Base-by-base conservation (phyloP, 1,284 basidiomycete genomes). In the Schizophyllum amplum region DNA sequence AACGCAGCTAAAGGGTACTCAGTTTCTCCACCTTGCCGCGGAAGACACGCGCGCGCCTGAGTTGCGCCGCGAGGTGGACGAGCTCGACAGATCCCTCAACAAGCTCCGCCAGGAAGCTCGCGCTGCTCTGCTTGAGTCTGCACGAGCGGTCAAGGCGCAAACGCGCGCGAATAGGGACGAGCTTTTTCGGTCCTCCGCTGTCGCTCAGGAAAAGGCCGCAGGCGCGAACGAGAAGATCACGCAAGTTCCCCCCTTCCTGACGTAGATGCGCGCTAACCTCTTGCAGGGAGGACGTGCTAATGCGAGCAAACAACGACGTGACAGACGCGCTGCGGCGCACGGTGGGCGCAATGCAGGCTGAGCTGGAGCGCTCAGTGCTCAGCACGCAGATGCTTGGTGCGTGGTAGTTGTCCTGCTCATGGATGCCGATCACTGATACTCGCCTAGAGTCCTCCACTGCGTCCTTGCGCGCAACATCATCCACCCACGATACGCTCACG, bases 361-460 rank as follows among this genome's bases (percentile, higher is more conserved):
- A 98, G 66, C 82, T 98, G 2, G 90, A 97, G 66, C 83, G 86
- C 27, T 94, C 92, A 0, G 90, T 95, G 11, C 75, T 96, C 50
- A 85, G 90, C 1, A 80, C 79, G 4, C 94, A 98, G 67, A 84
- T 94, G 69, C 81, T 97, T 24, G 90, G 92, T 91, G 62, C 51
- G 80, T 71, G 47, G 7, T 58, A n/a, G 25, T 69, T 33, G 2
- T 27, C 7, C 47, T 49, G n/a, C n/a, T 23, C n/a, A 5, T 20
- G 42, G 42, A 6, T 49, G 47, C 47, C n/a, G 5, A 49, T 55
- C 6, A 49, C 47, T 49, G n/a, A 49, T n/a, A 20, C 22, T 49
- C 17, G 5, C 27, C 51, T 26, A 50, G n/a, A 68, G 92, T 92
- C 94, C 62, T 94, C 92, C 0, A 92, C 91, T 1, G 72, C 82